Evolutionary conservation across 805 yeast genomes (phyloP).

Genomic region (Helenozyma rhizophorensis): DNA sequence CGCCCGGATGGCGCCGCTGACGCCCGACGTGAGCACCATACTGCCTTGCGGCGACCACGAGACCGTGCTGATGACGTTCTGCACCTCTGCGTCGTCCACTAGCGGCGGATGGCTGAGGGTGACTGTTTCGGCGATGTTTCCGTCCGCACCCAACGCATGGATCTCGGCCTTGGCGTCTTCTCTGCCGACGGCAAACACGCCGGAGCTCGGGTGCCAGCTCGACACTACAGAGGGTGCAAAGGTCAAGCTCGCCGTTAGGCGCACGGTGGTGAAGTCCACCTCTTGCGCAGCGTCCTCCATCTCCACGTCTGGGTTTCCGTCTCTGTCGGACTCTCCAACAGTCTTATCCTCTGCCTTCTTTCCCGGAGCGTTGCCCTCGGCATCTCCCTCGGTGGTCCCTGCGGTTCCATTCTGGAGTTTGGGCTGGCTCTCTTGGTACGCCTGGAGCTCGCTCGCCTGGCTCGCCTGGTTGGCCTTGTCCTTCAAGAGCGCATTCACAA

Average conservation of each 20-base stretch:
- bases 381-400: constrained; percentile 1
- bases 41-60: constrained; percentile 70
- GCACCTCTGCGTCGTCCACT: constrained; percentile 8
- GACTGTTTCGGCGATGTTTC: constrained; percentile 26
- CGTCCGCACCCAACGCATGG: constrained; percentile 25
- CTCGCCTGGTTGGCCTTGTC: constrained; percentile 31
- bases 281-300: background rate
- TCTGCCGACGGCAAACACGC: constrained; percentile 54
- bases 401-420: background rate
- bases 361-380: background rate
- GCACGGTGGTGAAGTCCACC: constrained; percentile 21
- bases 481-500: constrained; percentile 51
- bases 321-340: background rate
- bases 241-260: constrained; percentile 33
- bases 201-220: constrained; percentile 53
- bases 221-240: constrained; percentile 44
- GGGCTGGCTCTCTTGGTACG: constrained; percentile 10
- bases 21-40: constrained; percentile 57
- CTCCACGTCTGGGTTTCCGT: background rate
- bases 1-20: constrained; percentile 69
- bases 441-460: constrained; percentile 23
- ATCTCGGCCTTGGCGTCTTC: constrained; percentile 46
- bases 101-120: constrained; percentile 34
- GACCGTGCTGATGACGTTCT: constrained; percentile 28
- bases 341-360: constrained; percentile 1